Conservation (phyloP, 352 stramenopile genomes). For the Pythium angustatum region DNA sequence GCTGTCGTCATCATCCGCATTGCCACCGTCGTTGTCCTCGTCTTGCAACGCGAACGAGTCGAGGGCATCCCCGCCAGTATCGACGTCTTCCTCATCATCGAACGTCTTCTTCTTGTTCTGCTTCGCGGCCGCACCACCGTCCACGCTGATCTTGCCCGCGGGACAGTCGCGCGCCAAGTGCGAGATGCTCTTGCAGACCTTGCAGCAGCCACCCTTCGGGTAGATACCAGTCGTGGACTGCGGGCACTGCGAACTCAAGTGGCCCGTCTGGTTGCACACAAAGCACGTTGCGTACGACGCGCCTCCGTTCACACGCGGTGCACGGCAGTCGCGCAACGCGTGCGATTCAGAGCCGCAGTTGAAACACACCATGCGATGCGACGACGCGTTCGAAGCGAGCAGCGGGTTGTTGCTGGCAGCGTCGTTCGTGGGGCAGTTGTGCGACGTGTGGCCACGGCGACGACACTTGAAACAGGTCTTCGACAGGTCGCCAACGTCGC, state of each 20-base stretch:
- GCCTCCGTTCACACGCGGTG: constrained; percentile 61
- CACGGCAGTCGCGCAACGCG: constrained; percentile 68
- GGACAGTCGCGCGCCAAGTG: constrained; percentile 88
- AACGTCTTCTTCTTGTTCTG: constrained; percentile 86
- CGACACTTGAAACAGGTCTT: constrained; percentile 88
- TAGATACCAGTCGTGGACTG: constrained; percentile 89
- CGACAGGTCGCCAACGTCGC: constrained; percentile 58
- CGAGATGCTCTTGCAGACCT: constrained; percentile 80
- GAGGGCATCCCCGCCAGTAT: constrained; percentile 49
- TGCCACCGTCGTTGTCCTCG: constrained; percentile 35
- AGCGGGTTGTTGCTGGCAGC: constrained; percentile 25
- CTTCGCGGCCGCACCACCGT: constrained; percentile 53
- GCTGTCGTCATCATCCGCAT: constrained; percentile 32
- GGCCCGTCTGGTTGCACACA: constrained; percentile 83
- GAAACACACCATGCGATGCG: constrained; percentile 72
- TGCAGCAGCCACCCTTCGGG: constrained; percentile 88
- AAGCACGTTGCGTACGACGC: constrained; percentile 85
- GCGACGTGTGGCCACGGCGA: constrained; percentile 76
- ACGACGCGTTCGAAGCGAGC: constrained; percentile 7
- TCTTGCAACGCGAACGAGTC: constrained; percentile 43
- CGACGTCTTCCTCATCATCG: constrained; percentile 55
- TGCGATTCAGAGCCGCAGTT: constrained; percentile 83
- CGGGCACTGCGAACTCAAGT: constrained; percentile 86
- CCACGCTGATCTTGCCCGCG: constrained; percentile 59
- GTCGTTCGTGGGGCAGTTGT: constrained; percentile 61